Evolutionary conservation across 2,329 filamentous ascomycete species (phyloP).

Genomic region (Aspergillus oerlinghausenensis): DNA sequence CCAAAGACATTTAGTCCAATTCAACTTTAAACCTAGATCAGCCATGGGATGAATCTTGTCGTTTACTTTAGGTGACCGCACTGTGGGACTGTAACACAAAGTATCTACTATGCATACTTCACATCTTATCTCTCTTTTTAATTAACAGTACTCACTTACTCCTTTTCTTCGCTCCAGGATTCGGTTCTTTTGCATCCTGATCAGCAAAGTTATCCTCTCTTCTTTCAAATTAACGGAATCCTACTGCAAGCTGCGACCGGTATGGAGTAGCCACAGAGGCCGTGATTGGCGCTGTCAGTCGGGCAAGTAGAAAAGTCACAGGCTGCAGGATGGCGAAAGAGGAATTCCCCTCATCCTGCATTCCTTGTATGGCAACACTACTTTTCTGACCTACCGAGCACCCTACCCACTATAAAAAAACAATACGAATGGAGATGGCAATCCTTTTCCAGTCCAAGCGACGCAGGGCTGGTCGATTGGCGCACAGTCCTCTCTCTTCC

Average conservation of each 20-base stretch:
- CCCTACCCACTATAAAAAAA: background rate
- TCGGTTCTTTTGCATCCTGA: background rate
- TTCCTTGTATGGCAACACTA: background rate
- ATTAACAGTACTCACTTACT: background rate
- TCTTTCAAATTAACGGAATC: background rate
- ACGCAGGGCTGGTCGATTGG: slow-evolving; percentile 8
- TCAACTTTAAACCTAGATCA: slow-evolving; percentile 16
- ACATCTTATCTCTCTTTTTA: background rate
- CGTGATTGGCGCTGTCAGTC: slow-evolving; percentile 1
- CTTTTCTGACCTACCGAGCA: slow-evolving; percentile 1
- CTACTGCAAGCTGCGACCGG: background rate
- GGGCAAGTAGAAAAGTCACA: background rate
- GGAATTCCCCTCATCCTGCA: background rate
- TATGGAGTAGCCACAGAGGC: background rate
- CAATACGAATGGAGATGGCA: background rate
- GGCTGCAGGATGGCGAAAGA: background rate
- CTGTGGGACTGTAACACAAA: background rate
- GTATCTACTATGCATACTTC: background rate
- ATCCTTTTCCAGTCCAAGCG: background rate
- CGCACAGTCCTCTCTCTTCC: slow-evolving; percentile 17
- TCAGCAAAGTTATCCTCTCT: background rate
- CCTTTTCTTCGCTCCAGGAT: background rate
- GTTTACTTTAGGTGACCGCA: background rate
- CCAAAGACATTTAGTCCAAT: slow-evolving; percentile 16
- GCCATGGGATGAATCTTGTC: background rate